A percentile compares a stretch with the other conserved stretches of the same genome.
Conservation (phyloP, 257 asterid species). For the Penstemon eatonii region DNA sequence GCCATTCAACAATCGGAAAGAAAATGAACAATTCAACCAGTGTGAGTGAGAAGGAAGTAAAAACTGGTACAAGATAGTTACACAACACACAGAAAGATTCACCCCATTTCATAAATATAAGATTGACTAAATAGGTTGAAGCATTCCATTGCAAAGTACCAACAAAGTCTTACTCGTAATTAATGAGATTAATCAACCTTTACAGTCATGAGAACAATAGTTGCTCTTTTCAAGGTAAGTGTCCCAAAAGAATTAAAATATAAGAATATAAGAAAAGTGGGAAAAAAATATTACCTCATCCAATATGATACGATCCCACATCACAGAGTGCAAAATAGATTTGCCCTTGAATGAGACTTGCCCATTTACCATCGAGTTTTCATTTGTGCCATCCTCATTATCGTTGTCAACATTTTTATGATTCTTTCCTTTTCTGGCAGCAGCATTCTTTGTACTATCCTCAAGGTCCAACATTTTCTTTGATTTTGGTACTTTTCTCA, state of each 20-base stretch:
- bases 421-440: conserved; percentile 31
- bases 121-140: conserved; percentile 6
- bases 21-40: conserved; percentile 15
- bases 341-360: conserved; percentile 35
- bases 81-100: background rate
- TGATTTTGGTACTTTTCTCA: conserved; percentile 48
- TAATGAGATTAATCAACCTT: background rate
- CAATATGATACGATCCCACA: conserved; percentile 82
- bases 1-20: background rate
- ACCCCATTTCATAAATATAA: conserved; percentile 4
- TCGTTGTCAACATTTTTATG: conserved; percentile 31
- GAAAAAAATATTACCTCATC: conserved; percentile 64
- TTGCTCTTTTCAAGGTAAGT: background rate
- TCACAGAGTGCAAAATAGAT: conserved; percentile 74
- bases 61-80: background rate
- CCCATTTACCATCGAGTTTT: conserved; percentile 36
- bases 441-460: conserved; percentile 31
- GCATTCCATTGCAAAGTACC: background rate
- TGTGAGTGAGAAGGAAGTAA: background rate
- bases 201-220: background rate
- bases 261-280: background rate
- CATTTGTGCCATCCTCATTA: conserved; percentile 35
- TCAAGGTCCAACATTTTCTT: conserved; percentile 37
- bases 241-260: background rate
- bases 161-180: too few relatives aligned